Conservation (phyloP, 768 basidiomycete genomes). For the Exidia glandulosa region DNA sequence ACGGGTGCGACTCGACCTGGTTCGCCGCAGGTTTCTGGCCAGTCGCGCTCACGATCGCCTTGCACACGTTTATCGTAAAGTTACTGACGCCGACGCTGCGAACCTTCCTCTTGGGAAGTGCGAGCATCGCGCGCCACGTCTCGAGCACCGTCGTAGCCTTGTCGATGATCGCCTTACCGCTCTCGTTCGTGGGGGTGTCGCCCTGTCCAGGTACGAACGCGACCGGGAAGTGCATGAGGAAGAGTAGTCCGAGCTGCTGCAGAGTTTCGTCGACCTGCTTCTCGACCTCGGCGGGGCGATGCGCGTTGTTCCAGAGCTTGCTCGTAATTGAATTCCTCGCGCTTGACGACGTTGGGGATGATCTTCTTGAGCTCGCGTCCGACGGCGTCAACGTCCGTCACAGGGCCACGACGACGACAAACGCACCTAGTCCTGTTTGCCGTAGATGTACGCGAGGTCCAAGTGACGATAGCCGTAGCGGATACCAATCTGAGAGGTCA, state of each 20-base stretch:
- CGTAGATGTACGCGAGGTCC: constrained; percentile 71
- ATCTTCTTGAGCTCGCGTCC: constrained; percentile 66
- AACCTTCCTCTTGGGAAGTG: constrained; percentile 46
- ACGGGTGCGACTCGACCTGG: constrained; percentile 78
- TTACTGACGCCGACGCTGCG: constrained; percentile 72
- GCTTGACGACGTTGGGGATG: constrained; percentile 63
- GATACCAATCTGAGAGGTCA: too few species aligned
- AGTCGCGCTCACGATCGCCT: constrained; percentile 57
- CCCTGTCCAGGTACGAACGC: constrained; percentile 49
- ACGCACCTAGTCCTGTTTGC: constrained; percentile 57
- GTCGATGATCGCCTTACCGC: constrained; percentile 46
- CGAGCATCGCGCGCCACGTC: constrained; percentile 75
- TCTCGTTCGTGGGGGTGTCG: constrained; percentile 36
- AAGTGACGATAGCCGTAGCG: constrained; percentile 79
- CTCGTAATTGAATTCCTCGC: constrained; percentile 73
- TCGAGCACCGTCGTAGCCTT: constrained; percentile 48
- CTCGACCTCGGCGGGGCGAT: constrained; percentile 55
- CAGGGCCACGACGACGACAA: constrained; percentile 1
- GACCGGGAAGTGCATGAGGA: constrained; percentile 74
- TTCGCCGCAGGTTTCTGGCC: constrained; percentile 66
- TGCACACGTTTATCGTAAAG: constrained; percentile 54
- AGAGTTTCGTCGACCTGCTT: constrained; percentile 69
- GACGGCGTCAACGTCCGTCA: constrained; percentile 23
- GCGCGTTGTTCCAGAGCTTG: constrained; percentile 74
- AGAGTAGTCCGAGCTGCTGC: constrained; percentile 60